Evolutionary conservation across 169 alveolate genomes (phyloP).

Genomic region (Plasmodium knowlesi): DNA sequence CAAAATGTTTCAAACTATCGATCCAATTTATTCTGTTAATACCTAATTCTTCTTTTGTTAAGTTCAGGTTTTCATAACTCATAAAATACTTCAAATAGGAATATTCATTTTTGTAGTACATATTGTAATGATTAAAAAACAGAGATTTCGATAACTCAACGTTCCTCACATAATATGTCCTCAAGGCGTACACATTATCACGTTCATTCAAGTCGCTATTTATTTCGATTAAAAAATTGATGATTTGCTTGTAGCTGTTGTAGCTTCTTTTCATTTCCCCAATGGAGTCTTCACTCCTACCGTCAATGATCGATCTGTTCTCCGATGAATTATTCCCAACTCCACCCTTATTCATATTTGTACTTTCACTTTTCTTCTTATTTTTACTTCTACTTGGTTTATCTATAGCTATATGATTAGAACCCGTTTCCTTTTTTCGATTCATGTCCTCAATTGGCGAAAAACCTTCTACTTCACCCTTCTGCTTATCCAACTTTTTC

Average conservation of each 20-base stretch:
- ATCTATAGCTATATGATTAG: not conserved
- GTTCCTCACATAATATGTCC: conserved; percentile 9
- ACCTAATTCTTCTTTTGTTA: conserved; percentile 60
- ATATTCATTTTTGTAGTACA: conserved; percentile 38
- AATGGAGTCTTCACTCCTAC: not conserved
- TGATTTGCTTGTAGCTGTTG: conserved; percentile 23
- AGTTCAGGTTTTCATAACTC: conserved; percentile 15
- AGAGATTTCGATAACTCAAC: conserved; percentile 19
- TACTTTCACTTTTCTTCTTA: not conserved
- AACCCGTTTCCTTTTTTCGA: not conserved
- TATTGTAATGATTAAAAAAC: conserved; percentile 35
- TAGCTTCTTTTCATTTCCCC: not conserved
- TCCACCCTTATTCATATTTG: not conserved
- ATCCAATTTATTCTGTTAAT: conserved; percentile 44
- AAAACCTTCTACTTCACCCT: not conserved
- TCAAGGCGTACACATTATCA: conserved; percentile 58
- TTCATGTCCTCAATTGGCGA: not conserved
- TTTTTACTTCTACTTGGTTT: not conserved
- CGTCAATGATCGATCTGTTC: not conserved
- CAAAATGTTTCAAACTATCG: conserved; percentile 36
- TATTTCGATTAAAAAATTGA: conserved; percentile 52
- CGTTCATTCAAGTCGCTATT: conserved; percentile 21
- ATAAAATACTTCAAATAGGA: conserved; percentile 17
- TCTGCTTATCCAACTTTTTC: not conserved
- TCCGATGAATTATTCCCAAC: not conserved